Evolutionary conservation across 768 basidiomycete species (phyloP), one percentile per base, ranked within the genome.

Genomic region (Galerina sulciceps): DNA sequence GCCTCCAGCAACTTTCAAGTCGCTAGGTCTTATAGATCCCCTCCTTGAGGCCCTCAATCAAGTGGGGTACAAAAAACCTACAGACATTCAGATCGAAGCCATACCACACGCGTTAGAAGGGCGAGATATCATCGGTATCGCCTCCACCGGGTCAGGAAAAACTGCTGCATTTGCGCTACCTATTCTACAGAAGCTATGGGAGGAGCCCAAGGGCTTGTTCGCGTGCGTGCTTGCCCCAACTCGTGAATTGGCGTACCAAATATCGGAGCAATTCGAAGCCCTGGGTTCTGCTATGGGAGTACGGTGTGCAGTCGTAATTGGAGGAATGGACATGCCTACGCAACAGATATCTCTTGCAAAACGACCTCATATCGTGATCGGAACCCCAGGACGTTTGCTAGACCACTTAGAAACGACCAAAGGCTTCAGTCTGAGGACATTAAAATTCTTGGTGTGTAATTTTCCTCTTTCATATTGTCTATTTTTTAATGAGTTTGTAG

Each of bases 371-470:
- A 82, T 99, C 44, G 82, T 99, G 37, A 94, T 99, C 20, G 96
- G 94, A 31, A 99, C 97, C 0, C 96, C 96, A 1, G 96, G 96
- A 59, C 85, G 96, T 52, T 75, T 98, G 67, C 82, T 94, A 60
- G 93, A 97, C 71, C 97, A 99, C 73, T 77, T 99, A 44, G 95
- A 99, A 72, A 93, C 94, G 67, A 99, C 97, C 4, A 99, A 99
- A 73, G 97, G 97, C 2, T 99, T 99, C 72, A 93, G 87, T 63
- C 73, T 99, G 65, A 82, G 93, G 67, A 82, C 76, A 14, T 76
- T 99, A 53, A 93, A 94, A 73, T 99, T 94, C 71, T 73, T 99
- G 71, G 96, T 96, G 64, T 50, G 91, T 71, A 10, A 3, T 14
- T 0, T 22, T 10, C 34, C 47, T 40, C 17, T 2, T 20, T 20